These are phyloP conservation scores for Cyclotella cryptica DNA, from an alignment of 108 stramenopile genomes.

Conservation along the genomic window DNA sequence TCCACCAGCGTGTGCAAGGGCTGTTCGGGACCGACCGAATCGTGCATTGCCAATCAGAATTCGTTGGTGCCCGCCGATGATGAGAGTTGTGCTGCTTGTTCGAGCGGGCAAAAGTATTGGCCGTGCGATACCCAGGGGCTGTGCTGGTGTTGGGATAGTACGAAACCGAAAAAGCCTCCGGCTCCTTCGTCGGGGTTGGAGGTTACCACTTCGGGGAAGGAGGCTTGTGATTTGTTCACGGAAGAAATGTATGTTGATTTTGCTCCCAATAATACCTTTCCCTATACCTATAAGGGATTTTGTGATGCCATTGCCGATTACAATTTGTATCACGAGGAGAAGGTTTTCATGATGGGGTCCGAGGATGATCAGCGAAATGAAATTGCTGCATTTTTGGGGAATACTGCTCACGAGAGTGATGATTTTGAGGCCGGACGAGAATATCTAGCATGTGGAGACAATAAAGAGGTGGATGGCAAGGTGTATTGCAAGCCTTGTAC, in stretches of 20 bases:
- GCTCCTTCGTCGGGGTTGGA: slow-evolving; percentile 37
- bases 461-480: slow-evolving; percentile 39
- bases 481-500: slow-evolving; percentile 46
- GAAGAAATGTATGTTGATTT: slow-evolving; percentile 17
- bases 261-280: slow-evolving; percentile 47
- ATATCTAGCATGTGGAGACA: slow-evolving; percentile 47
- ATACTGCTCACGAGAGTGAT: slow-evolving; percentile 49
- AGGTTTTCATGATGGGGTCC: slow-evolving; percentile 41
- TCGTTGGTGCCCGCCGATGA: slow-evolving; percentile 34
- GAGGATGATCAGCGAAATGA: slow-evolving; percentile 23
- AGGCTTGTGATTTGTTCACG: slow-evolving; percentile 30
- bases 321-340: slow-evolving; percentile 41
- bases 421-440: slow-evolving; percentile 50
- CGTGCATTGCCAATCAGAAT: slow-evolving; percentile 44
- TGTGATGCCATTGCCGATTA: slow-evolving; percentile 41
- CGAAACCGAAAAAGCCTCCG: slow-evolving; percentile 51
- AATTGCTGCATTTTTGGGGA: slow-evolving; percentile 47
- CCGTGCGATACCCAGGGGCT: slow-evolving; percentile 36
- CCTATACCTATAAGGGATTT: slow-evolving; percentile 47
- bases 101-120: slow-evolving; percentile 38
- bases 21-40: slow-evolving; percentile 22
- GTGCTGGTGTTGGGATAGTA: slow-evolving; percentile 48
- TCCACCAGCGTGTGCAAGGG: slow-evolving; percentile 25
- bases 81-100: slow-evolving; percentile 29
- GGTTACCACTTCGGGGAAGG: slow-evolving; percentile 3